Percentiles rank a stretch among this genome's conserved stretches.
These are phyloP conservation scores for Trichoderma afroharzianum DNA, from an alignment of 2,329 filamentous ascomycete genomes.

Conservation along the genomic window DNA sequence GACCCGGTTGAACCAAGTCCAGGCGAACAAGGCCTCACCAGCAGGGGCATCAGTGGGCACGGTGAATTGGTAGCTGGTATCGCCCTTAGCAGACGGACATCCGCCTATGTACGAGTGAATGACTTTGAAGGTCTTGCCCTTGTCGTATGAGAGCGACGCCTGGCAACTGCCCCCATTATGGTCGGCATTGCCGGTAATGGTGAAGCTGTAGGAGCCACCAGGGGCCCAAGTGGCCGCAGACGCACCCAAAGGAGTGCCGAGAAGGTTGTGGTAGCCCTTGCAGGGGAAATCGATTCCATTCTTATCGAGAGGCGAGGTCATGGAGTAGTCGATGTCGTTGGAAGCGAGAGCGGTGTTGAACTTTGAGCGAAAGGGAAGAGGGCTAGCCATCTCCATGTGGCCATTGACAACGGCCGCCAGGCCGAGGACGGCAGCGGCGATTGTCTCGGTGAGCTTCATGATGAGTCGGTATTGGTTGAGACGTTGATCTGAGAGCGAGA, in stretches of 20 bases:
- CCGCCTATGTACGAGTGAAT: constrained; percentile 55
- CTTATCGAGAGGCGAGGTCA: constrained; percentile 61
- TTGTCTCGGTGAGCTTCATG: constrained; percentile 40
- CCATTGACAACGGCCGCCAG: constrained; percentile 43
- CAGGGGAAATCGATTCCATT: constrained; percentile 69
- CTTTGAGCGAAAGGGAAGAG: constrained; percentile 52
- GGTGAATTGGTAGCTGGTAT: constrained; percentile 59
- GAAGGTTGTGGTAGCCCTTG: constrained; percentile 58
- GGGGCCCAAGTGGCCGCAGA: constrained; percentile 59
- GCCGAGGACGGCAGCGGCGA: constrained; percentile 42
- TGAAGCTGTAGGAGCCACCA: constrained; percentile 61
- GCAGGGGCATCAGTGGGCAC: constrained; percentile 61
- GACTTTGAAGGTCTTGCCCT: constrained; percentile 67
- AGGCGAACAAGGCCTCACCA: constrained; percentile 63
- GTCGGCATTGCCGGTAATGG: constrained; percentile 57
- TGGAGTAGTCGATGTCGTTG: constrained; percentile 61
- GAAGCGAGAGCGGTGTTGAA: constrained; percentile 46
- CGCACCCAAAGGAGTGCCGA: constrained; percentile 47
- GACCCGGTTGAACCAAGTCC: constrained; percentile 74
- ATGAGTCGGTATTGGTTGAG: constrained; percentile 21
- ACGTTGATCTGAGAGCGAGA: background rate
- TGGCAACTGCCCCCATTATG: constrained; percentile 76
- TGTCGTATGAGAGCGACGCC: constrained; percentile 69
- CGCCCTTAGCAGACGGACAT: constrained; percentile 44
- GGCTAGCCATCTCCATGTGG: constrained; percentile 55